phyloP scores from a whole-genome alignment of 768 basidiomycete genomes.

The Termitomyces sp. region DNA sequence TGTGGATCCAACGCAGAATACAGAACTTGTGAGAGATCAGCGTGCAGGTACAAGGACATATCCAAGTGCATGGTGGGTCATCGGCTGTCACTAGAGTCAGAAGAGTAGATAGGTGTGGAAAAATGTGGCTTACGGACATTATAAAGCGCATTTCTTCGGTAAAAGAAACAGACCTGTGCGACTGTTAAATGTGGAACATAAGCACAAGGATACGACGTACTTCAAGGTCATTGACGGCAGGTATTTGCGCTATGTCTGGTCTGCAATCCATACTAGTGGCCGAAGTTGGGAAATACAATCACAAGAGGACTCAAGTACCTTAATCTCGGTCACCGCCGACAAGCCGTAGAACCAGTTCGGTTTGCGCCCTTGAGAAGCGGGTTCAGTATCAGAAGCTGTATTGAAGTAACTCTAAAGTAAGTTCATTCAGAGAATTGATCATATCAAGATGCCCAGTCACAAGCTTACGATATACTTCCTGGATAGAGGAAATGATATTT shows the following conservation, averaged over 20 bases:
- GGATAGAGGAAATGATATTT: too few species aligned
- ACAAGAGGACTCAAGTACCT: too few species aligned
- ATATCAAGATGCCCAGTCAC: too few species aligned
- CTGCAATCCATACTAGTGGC: constrained; percentile 1
- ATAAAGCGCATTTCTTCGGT: constrained; percentile 63
- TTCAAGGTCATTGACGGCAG: constrained; percentile 23
- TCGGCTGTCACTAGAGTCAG: constrained; percentile 30
- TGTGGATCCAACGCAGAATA: constrained; percentile 71
- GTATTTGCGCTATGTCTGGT: constrained; percentile 7
- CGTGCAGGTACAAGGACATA: constrained; percentile 77
- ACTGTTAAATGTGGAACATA: not conserved
- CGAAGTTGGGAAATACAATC: too few species aligned
- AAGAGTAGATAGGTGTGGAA: not conserved
- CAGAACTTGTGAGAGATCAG: constrained; percentile 78
- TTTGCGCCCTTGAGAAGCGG: too few species aligned
- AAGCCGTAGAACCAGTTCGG: not conserved
- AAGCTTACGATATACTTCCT: too few species aligned
- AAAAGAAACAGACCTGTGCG: constrained; percentile 68
- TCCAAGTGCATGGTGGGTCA: constrained; percentile 56
- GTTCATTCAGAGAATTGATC: too few species aligned
- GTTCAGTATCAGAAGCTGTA: too few species aligned
- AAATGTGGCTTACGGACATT: constrained; percentile 37
- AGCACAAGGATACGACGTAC: constrained; percentile 11
- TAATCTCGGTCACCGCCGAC: too few species aligned
- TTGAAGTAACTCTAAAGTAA: too few species aligned